Percentiles rank a stretch among this genome's conserved stretches.
Evolutionary conservation across 768 basidiomycete species (phyloP).

Genomic region (Lactarius trivialis): DNA sequence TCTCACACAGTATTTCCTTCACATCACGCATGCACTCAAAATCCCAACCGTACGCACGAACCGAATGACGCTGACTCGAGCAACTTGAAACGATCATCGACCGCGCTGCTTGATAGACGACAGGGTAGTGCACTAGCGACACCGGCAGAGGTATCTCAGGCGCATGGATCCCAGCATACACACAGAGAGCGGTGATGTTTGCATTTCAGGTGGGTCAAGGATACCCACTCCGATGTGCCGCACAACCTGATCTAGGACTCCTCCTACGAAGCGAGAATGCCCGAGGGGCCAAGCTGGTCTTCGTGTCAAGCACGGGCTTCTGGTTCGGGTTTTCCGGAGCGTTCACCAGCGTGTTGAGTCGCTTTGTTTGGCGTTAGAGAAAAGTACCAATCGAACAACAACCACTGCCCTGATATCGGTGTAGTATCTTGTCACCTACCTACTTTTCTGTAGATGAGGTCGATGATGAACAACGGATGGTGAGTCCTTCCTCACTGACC

Average conservation of each 20-base stretch:
- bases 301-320: conserved; percentile 37
- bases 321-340: conserved; percentile 47
- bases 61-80: conserved; percentile 23
- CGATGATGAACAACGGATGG: conserved; percentile 18
- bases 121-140: no score
- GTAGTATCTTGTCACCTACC: conserved; percentile 15
- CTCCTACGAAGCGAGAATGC: no score
- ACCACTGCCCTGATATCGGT: no score
- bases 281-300: conserved; percentile 35
- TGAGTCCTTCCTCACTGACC: conserved; percentile 4
- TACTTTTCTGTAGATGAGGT: conserved; percentile 17
- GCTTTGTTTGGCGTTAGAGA: no score
- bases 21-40: conserved; percentile 21
- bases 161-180: no score
- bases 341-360: no score
- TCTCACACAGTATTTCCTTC: conserved; percentile 25
- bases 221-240: conserved; percentile 48
- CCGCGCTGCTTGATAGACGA: no score
- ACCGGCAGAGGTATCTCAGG: no score
- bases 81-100: conserved; percentile 22
- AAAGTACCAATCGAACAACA: conserved; percentile 28
- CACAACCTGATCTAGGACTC: conserved; percentile 35
- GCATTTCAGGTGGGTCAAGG: no score
- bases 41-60: conserved; percentile 14
- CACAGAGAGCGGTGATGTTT: no score